Percentiles rank a stretch among this genome's conserved stretches.
These are phyloP conservation scores for Wickerhamiella lipophila DNA, from an alignment of 805 yeast species.

Conservation along the genomic window DNA sequence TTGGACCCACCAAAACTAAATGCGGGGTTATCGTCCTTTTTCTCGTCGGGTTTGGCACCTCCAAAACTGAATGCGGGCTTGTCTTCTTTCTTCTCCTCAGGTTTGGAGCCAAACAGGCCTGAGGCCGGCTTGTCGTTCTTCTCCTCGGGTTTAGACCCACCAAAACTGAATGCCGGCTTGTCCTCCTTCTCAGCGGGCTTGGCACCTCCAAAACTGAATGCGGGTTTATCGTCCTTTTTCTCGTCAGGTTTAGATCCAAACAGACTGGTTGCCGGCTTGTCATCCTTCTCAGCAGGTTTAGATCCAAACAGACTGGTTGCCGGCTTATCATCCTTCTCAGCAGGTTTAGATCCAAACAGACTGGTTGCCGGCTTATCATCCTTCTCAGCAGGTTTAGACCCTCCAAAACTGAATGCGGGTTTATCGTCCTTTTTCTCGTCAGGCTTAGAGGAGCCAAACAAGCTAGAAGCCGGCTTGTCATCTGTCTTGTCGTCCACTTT, in stretches of 20 bases:
- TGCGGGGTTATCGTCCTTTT: too few species aligned
- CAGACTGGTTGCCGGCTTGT: slow-evolving; percentile 12
- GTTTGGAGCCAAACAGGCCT: background rate
- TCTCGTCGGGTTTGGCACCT: slow-evolving; percentile 13
- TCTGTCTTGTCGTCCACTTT: too few species aligned
- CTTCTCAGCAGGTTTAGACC: slow-evolving; percentile 10
- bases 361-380: slow-evolving; percentile 15
- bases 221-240: slow-evolving; percentile 15
- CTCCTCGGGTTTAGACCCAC: slow-evolving; percentile 12
- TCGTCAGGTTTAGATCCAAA: slow-evolving; percentile 14
- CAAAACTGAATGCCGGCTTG: slow-evolving; percentile 14
- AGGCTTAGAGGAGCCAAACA: slow-evolving; percentile 6
- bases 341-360: slow-evolving; percentile 9
- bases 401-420: slow-evolving; percentile 13
- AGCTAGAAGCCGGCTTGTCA: background rate
- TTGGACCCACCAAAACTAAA: too few species aligned
- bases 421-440: background rate
- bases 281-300: slow-evolving; percentile 12
- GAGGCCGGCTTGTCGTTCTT: slow-evolving; percentile 14
- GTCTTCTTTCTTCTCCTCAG: slow-evolving; percentile 11
- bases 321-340: slow-evolving; percentile 14
- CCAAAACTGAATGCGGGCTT: slow-evolving; percentile 13
- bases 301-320: slow-evolving; percentile 14
- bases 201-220: background rate
- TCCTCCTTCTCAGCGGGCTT: background rate